Evolutionary conservation across 495 filamentous ascomycete genomes (phyloP).

Genomic region (Aeminium ludgeri): DNA sequence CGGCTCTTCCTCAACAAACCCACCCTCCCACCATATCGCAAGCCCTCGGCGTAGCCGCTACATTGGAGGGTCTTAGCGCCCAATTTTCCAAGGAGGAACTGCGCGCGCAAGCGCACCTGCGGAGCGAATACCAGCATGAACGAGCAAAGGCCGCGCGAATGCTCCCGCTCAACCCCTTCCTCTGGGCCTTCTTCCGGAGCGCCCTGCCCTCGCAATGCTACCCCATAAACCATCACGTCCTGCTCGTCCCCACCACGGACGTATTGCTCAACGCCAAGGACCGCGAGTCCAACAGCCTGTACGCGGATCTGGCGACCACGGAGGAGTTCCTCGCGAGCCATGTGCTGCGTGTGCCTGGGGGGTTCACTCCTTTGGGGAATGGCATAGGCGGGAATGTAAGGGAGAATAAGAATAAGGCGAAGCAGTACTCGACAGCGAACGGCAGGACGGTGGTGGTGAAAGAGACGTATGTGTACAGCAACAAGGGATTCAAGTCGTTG

Average conservation of each 20-base stretch:
- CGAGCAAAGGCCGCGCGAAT: constrained; percentile 1
- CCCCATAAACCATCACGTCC: constrained; percentile 79
- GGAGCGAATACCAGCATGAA: constrained; percentile 1
- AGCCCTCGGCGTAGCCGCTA: neutral
- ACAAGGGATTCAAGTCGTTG: constrained; percentile 89
- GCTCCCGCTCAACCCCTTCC: constrained; percentile 82
- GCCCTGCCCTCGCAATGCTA: constrained; percentile 82
- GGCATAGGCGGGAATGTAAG: constrained; percentile 56
- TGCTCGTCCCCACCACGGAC: constrained; percentile 88
- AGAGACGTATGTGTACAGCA: constrained; percentile 83
- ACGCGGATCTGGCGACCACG: constrained; percentile 63
- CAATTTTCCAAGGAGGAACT: constrained; percentile 2
- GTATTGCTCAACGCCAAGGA: constrained; percentile 78
- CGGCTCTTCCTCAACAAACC: no score
- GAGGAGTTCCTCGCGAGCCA: constrained; percentile 96
- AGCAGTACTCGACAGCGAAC: constrained; percentile 81
- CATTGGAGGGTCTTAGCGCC: constrained; percentile 1
- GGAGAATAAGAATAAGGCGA: constrained; percentile 83
- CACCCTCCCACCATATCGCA: no score
- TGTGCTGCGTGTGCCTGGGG: constrained; percentile 68
- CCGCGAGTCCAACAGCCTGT: constrained; percentile 59
- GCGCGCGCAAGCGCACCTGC: neutral
- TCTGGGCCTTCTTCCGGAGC: constrained; percentile 96
- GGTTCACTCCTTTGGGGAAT: constrained; percentile 31
- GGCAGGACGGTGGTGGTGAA: constrained; percentile 88